A percentile compares a stretch with the other conserved stretches of the same genome.
These are phyloP conservation scores for Vitis amurensis DNA, from an alignment of 164 flowering plant species.

Conservation along the genomic window DNA sequence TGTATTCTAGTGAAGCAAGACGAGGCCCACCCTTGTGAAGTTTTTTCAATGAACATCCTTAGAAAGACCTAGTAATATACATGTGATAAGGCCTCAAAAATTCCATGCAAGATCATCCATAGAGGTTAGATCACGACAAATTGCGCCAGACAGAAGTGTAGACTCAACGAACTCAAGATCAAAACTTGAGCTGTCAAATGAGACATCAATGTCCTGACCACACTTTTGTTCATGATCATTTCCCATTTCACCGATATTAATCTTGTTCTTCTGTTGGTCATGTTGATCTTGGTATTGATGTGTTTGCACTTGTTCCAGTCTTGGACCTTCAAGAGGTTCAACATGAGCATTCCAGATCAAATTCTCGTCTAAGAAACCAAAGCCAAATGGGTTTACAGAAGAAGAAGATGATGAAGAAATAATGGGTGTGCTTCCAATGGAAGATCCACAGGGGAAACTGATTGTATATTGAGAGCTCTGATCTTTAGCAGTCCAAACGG, in stretches of 20 bases:
- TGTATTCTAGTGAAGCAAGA: no score
- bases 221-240: no score
- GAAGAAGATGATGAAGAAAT: conserved; percentile 18
- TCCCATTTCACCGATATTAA: conserved; percentile 13
- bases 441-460: conserved; percentile 6
- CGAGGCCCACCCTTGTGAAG: no score
- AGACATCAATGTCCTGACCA: conserved; percentile 20
- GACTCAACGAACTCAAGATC: conserved; percentile 45
- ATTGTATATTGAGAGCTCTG: conserved; percentile 7
- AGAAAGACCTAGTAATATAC: no score
- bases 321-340: conserved; percentile 17
- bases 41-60: no score
- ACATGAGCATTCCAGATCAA: conserved; percentile 15
- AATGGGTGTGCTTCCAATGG: conserved; percentile 14
- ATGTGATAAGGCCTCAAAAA: conserved; percentile 9
- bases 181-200: conserved; percentile 23
- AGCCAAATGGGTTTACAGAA: conserved; percentile 18
- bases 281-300: conserved; percentile 8
- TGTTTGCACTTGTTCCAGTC: conserved; percentile 5
- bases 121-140: conserved; percentile 24
- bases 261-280: background rate
- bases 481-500: conserved; percentile 17
- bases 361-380: conserved; percentile 24
- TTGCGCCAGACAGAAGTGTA: conserved; percentile 35
- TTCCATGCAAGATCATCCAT: conserved; percentile 28